Conservation (phyloP, 2,329 filamentous ascomycete species). For the Anisogramma anomala region DNA sequence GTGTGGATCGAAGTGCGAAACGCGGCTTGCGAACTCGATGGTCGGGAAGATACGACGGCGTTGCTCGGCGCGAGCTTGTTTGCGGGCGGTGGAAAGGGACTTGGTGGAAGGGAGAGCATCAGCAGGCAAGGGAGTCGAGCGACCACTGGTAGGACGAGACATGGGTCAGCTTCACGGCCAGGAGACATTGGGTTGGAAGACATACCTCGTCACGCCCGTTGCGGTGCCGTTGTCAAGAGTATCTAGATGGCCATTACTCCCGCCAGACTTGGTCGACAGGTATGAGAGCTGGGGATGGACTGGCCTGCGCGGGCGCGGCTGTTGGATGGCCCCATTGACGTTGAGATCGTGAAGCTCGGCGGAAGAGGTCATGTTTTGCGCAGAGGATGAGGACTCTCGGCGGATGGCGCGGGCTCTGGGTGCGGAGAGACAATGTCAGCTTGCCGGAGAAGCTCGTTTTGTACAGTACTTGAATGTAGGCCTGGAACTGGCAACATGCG, state of each 20-base stretch:
- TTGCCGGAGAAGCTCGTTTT: too few species aligned
- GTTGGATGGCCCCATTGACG: conserved; percentile 30
- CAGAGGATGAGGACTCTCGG: too few species aligned
- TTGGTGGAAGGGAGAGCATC: conserved; percentile 91
- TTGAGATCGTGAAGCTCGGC: conserved; percentile 22
- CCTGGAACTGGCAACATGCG: too few species aligned
- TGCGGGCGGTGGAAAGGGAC: conserved; percentile 73
- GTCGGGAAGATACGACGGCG: conserved; percentile 81
- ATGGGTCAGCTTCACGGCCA: conserved; percentile 8
- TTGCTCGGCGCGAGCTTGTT: conserved; percentile 70
- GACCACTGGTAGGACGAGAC: conserved; percentile 46
- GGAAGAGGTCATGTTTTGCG: conserved; percentile 21
- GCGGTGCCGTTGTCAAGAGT: conserved; percentile 23
- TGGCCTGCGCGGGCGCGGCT: conserved; percentile 39
- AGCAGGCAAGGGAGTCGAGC: conserved; percentile 69
- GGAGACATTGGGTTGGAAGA: neutral
- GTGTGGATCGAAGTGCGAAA: conserved; percentile 89
- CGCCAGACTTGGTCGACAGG: conserved; percentile 26
- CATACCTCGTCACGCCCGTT: conserved; percentile 36
- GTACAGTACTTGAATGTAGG: too few species aligned
- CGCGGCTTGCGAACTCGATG: conserved; percentile 77
- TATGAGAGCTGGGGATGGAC: conserved; percentile 36
- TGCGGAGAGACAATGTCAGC: too few species aligned
- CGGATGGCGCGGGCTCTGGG: too few species aligned
- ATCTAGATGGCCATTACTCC: conserved; percentile 27